Evolutionary conservation across 192 early-diverging fungal species (phyloP).

Genomic region (Mortierella claussenii): DNA sequence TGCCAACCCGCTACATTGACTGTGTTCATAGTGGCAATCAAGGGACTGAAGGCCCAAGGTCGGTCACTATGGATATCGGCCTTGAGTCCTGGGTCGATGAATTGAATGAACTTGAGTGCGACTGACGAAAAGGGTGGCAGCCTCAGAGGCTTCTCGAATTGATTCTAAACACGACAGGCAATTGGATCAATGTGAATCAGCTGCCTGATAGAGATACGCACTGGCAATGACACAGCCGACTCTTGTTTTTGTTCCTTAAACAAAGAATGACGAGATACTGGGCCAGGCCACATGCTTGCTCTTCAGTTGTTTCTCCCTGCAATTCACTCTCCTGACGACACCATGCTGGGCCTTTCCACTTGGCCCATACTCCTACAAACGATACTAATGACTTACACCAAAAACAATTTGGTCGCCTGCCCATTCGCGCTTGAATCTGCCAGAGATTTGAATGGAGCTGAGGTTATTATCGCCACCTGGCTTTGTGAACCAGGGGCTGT

Average conservation of each 20-base stretch:
- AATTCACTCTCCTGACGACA: too few relatives aligned
- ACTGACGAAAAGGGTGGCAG: slow-evolving; percentile 77
- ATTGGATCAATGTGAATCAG: too few relatives aligned
- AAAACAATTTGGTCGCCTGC: slow-evolving; percentile 77
- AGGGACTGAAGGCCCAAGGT: slow-evolving; percentile 78
- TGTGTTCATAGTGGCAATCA: slow-evolving; percentile 80
- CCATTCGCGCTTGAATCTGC: slow-evolving; percentile 76
- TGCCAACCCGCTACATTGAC: slow-evolving; percentile 62
- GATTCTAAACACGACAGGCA: slow-evolving; percentile 59
- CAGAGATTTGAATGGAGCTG: slow-evolving; percentile 78
- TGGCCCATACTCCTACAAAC: too few relatives aligned
- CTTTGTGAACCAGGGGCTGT: slow-evolving; percentile 55
- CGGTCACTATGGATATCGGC: slow-evolving; percentile 74
- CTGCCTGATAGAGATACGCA: too few relatives aligned
- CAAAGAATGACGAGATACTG: too few relatives aligned
- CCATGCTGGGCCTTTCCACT: too few relatives aligned
- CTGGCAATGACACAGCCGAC: too few relatives aligned
- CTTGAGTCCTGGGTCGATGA: slow-evolving; percentile 81
- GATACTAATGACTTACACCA: slow-evolving; percentile 56
- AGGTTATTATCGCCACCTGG: slow-evolving; percentile 70
- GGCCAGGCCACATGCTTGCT: too few relatives aligned
- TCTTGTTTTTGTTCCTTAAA: too few relatives aligned
- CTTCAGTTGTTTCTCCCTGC: too few relatives aligned
- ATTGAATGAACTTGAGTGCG: slow-evolving; percentile 77
- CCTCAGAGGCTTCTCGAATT: slow-evolving; percentile 75